These are phyloP conservation scores for Botryotinia convoluta DNA, from an alignment of 2,329 filamentous ascomycete genomes.

Conservation along the genomic window DNA sequence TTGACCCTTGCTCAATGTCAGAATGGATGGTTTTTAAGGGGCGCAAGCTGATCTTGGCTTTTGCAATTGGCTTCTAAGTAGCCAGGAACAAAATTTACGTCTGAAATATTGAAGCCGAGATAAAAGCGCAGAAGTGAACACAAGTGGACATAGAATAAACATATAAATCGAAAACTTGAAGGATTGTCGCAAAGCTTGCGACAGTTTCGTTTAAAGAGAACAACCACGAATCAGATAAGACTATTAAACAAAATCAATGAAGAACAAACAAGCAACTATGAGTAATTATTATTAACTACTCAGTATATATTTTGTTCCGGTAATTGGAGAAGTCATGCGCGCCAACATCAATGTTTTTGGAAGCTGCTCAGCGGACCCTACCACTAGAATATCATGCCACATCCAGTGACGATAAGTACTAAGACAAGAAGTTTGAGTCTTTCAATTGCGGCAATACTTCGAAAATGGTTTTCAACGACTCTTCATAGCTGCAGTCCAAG, in stretches of 20 bases:
- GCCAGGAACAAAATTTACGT: background rate
- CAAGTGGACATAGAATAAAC: background rate
- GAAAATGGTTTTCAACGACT: background rate
- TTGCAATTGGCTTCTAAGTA: background rate
- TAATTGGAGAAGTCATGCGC: background rate
- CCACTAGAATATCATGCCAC: background rate
- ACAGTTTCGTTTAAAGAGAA: no score
- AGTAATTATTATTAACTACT: background rate
- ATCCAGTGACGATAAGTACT: background rate
- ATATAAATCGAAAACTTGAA: background rate
- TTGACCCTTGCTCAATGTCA: background rate
- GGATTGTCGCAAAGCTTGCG: background rate
- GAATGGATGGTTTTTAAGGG: background rate
- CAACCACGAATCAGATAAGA: background rate
- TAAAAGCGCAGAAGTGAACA: background rate
- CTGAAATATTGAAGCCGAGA: background rate
- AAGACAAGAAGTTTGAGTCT: background rate
- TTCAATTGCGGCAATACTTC: background rate
- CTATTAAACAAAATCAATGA: background rate
- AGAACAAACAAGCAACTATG: background rate
- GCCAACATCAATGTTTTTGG: background rate
- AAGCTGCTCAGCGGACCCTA: no score
- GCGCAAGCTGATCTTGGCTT: background rate
- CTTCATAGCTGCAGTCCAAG: background rate
- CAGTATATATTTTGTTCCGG: background rate